Evolutionary conservation across 805 yeast species (phyloP).

Genomic region (Monosporozyma servazzii): DNA sequence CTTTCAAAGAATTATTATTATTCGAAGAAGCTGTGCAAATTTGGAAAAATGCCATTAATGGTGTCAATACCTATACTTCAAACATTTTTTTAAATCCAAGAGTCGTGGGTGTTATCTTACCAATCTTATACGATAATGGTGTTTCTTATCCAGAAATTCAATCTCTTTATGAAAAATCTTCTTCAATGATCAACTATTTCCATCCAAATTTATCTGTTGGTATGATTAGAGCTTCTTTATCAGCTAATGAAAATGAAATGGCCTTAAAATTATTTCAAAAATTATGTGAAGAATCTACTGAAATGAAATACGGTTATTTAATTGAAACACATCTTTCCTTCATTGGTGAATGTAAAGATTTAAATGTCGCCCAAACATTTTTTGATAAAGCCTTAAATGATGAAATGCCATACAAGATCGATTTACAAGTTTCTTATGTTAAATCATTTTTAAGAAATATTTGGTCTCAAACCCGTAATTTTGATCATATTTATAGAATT

Average conservation of each 20-base stretch:
- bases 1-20: conserved; percentile 51
- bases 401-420: conserved; percentile 64
- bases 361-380: conserved; percentile 61
- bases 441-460: conserved; percentile 55
- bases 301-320: conserved; percentile 41
- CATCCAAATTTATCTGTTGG: conserved; percentile 51
- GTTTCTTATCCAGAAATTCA: conserved; percentile 55
- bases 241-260: conserved; percentile 52
- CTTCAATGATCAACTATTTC: conserved; percentile 25
- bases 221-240: conserved; percentile 64
- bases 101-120: conserved; percentile 61
- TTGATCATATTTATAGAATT: conserved; percentile 47
- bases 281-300: conserved; percentile 45
- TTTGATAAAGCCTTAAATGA: conserved; percentile 62
- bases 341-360: conserved; percentile 68
- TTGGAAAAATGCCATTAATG: conserved; percentile 47
- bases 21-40: conserved; percentile 55
- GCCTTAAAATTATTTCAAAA: conserved; percentile 59
- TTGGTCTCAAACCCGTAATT: conserved; percentile 46
- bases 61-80: conserved; percentile 17
- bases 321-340: conserved; percentile 70
- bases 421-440: conserved; percentile 64
- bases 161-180: conserved; percentile 42
- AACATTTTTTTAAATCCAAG: conserved; percentile 49
- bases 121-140: conserved; percentile 53